These are phyloP conservation scores for Podaxis sp. DNA, from an alignment of 768 basidiomycete species.

Conservation along the genomic window DNA sequence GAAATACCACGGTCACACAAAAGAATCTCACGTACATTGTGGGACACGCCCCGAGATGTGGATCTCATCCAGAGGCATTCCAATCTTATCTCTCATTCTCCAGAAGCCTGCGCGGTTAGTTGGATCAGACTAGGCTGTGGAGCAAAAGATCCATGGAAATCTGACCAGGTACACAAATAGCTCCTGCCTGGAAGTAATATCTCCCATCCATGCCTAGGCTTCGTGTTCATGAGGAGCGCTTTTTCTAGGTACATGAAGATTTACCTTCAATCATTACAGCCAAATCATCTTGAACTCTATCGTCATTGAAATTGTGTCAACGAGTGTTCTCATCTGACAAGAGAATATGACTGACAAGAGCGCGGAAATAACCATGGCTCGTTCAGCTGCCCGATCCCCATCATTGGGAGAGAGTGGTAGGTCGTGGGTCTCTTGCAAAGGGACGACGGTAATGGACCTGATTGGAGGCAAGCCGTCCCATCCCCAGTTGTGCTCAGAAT, in stretches of 20 bases:
- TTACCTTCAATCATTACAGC: conserved; percentile 61
- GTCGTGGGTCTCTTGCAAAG: conserved; percentile 47
- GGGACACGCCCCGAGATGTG: conserved; percentile 71
- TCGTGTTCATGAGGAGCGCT: neutral
- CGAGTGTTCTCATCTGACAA: neutral
- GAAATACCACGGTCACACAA: conserved; percentile 2
- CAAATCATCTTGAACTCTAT: conserved; percentile 55
- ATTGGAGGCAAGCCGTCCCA: conserved; percentile 50
- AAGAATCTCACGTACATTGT: conserved; percentile 48
- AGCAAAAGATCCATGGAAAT: conserved; percentile 19
- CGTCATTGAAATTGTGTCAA: neutral
- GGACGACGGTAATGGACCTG: conserved; percentile 47
- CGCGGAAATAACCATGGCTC: conserved; percentile 61
- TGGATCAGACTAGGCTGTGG: neutral
- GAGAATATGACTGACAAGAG: conserved; percentile 47
- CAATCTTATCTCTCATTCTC: conserved; percentile 77
- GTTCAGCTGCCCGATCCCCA: conserved; percentile 36
- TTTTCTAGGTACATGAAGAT: neutral
- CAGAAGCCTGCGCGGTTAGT: conserved; percentile 53
- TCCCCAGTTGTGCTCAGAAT: conserved; percentile 26
- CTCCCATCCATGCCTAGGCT: conserved; percentile 57
- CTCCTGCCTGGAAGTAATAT: conserved; percentile 76
- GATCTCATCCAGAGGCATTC: conserved; percentile 68
- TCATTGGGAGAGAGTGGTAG: conserved; percentile 40
- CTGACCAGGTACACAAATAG: conserved; percentile 62